phyloP scores from a whole-genome alignment of 1,284 basidiomycete species.

The Ustilago sp. region DNA sequence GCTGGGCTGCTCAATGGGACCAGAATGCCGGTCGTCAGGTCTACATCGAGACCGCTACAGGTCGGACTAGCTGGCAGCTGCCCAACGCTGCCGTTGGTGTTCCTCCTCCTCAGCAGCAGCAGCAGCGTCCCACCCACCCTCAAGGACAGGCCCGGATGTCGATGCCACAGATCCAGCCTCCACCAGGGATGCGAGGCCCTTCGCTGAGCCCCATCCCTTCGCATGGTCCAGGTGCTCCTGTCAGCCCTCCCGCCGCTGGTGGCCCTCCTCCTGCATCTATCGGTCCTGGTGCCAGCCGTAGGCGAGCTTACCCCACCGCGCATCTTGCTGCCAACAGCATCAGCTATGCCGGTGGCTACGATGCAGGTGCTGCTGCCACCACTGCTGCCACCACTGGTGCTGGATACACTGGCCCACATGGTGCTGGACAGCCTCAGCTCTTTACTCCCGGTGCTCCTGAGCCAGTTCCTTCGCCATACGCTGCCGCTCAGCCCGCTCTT shows the following conservation, averaged over 20 bases:
- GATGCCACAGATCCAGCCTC: constrained; percentile 64
- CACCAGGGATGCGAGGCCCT: constrained; percentile 53
- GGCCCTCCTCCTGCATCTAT: constrained; percentile 69
- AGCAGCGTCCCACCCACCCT: constrained; percentile 64
- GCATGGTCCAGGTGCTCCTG: constrained; percentile 48
- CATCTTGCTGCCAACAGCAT: constrained; percentile 68
- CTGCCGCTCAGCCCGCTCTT: constrained; percentile 35
- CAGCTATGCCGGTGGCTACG: constrained; percentile 70
- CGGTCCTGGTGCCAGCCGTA: constrained; percentile 69
- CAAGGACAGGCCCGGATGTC: constrained; percentile 65
- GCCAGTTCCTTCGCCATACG: constrained; percentile 35
- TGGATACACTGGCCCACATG: constrained; percentile 40
- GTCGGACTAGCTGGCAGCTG: constrained; percentile 69
- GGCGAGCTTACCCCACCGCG: constrained; percentile 71
- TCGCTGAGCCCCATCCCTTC: constrained; percentile 43
- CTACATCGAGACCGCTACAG: constrained; percentile 75
- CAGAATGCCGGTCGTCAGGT: constrained; percentile 82
- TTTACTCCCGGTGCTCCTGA: constrained; percentile 56
- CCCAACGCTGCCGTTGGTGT: constrained; percentile 45
- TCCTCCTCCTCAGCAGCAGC: constrained; percentile 38
- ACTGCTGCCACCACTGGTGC: constrained; percentile 24
- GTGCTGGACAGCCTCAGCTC: constrained; percentile 43
- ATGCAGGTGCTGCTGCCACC: constrained; percentile 69
- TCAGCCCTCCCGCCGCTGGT: constrained; percentile 48
- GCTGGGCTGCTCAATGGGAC: constrained; percentile 93